Base-by-base conservation (phyloP, 2,329 filamentous ascomycete genomes). In the Aureobasidium subglaciale region DNA sequence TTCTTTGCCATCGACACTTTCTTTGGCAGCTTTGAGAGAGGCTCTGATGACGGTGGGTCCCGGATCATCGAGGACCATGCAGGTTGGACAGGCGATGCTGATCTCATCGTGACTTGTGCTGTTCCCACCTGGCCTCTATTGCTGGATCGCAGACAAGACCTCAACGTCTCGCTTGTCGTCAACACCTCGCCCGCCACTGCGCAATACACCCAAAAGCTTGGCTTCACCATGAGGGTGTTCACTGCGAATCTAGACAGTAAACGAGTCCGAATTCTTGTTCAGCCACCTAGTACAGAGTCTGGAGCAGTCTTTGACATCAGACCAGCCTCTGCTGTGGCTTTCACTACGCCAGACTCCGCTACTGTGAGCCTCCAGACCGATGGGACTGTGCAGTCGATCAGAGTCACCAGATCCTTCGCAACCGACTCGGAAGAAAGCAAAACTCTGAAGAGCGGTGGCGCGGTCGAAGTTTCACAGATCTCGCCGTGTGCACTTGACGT, bases 71-170 rank as follows among this genome's bases (percentile, higher is more conserved):
- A 60, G 20, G 65, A 68, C 52, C 34, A 41, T 4, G n/a, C 10
- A 16, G 55, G 60, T 10, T 67, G 64, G 65, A 54, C 57, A 27
- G 64, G 65, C 8, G 56, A 50, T 11, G 59, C 61, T 10, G 56
- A 61, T 10, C 40, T 68, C 16, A 55, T 68, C 18, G 62, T 67
- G 5, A 66, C 64, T 24, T 64, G 61, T 30, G 48, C 58, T 48
- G 56, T 61, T 27, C 63, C 64, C n/a, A 62, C 60, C n/a, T 64
- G 59, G 16, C 24, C 24, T 32, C 16, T 57, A 10, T 11, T 54
- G 7, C 3, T 41, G 32, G 62, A 43, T 48, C 61, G 20, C 22
- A 58, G 18, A 49, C 15, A 34, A 50, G 60, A 37, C 25, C 54
- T 29, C 9, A 24, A 20, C 13, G 55, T 65, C 38, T 58, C 52